Conservation (phyloP, 1,139 yeast species). For the Yamadazyma conglobata region DNA sequence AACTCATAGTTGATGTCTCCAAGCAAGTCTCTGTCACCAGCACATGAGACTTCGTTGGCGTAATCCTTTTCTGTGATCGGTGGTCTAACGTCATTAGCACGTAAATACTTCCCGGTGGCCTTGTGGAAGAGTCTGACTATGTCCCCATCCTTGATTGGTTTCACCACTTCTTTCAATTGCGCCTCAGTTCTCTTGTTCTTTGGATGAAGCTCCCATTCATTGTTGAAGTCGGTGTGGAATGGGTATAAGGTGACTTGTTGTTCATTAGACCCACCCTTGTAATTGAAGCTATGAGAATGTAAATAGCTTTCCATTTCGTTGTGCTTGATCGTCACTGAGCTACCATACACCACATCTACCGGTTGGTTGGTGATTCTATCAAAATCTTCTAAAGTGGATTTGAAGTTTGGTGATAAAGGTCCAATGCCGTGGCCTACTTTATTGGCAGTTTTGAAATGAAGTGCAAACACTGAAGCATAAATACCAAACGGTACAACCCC, state of each 20-base stretch:
- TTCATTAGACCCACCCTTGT: slow-evolving; percentile 52
- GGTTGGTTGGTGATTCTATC: slow-evolving; percentile 34
- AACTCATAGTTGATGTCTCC: slow-evolving; percentile 56
- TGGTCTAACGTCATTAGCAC: slow-evolving; percentile 56
- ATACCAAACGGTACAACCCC: slow-evolving; percentile 48
- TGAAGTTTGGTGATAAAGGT: slow-evolving; percentile 55
- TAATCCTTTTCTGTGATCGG: slow-evolving; percentile 82
- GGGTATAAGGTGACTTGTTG: slow-evolving; percentile 70
- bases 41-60: slow-evolving; percentile 67
- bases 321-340: slow-evolving; percentile 66
- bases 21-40: slow-evolving; percentile 47
- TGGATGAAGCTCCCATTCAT: slow-evolving; percentile 66
- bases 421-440: slow-evolving; percentile 50
- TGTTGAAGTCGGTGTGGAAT: slow-evolving; percentile 48
- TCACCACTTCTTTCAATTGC: slow-evolving; percentile 26
- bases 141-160: slow-evolving; percentile 47
- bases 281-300: slow-evolving; percentile 59
- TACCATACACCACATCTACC: slow-evolving; percentile 59
- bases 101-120: slow-evolving; percentile 55
- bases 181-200: slow-evolving; percentile 30
- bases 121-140: slow-evolving; percentile 60
- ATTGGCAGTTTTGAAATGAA: slow-evolving; percentile 49
- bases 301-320: slow-evolving; percentile 58
- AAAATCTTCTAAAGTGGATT: slow-evolving; percentile 45
- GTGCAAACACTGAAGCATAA: slow-evolving; percentile 45